Evolutionary conservation across 805 yeast species (phyloP).

Genomic region (Spathaspora sp.): DNA sequence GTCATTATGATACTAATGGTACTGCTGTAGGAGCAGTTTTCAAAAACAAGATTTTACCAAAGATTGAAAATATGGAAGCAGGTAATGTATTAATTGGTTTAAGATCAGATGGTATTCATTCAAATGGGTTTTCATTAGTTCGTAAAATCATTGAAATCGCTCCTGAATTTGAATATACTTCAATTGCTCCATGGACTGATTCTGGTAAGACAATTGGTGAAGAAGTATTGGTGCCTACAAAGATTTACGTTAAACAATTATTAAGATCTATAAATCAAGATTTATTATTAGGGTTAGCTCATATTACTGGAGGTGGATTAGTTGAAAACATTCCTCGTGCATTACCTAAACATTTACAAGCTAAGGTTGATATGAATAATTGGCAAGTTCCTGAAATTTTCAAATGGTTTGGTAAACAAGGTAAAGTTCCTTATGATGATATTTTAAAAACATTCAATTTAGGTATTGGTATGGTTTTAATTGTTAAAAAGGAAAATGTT

Average conservation of each 20-base stretch:
- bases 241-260: conserved; percentile 89
- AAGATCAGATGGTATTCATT: conserved; percentile 90
- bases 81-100: conserved; percentile 88
- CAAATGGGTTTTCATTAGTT: conserved; percentile 93
- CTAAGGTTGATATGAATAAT: conserved; percentile 68
- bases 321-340: conserved; percentile 96
- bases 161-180: conserved; percentile 68
- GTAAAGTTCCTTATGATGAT: conserved; percentile 83
- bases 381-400: conserved; percentile 90
- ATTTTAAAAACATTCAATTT: conserved; percentile 87
- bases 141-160: conserved; percentile 84
- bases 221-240: conserved; percentile 84
- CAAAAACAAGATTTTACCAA: conserved; percentile 72
- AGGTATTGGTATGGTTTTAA: conserved; percentile 95
- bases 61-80: conserved; percentile 55
- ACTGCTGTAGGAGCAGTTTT: conserved; percentile 97
- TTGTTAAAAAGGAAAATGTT: conserved; percentile 70
- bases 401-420: conserved; percentile 90
- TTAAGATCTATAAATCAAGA: conserved; percentile 68
- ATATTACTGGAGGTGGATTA: conserved; percentile 98
- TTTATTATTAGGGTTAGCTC: conserved; percentile 82
- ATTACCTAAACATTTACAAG: conserved; percentile 75
- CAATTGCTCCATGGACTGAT: conserved; percentile 80
- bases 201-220: conserved; percentile 71
- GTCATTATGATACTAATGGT: conserved; percentile 97